A percentile compares a stretch with the other conserved stretches of the same genome.
These are phyloP conservation scores for Albophoma yamanashiensis DNA, from an alignment of 2,329 filamentous ascomycete genomes.

Conservation along the genomic window DNA sequence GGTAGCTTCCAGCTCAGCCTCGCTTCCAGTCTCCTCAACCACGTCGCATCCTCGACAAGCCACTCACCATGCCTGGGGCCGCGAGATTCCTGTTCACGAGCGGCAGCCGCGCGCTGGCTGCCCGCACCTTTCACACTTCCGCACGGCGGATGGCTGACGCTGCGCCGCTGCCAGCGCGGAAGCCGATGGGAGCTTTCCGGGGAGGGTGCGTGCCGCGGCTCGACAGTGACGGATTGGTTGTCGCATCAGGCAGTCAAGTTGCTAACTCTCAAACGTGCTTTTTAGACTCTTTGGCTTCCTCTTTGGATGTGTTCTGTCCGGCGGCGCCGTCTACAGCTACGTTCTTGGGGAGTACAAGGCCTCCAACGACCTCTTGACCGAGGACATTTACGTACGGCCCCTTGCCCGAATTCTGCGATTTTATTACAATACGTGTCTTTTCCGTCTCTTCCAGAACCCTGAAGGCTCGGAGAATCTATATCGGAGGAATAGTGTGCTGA, in stretches of 20 bases:
- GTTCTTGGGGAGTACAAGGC: slow-evolving; percentile 87
- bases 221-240: neutral
- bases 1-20: neutral
- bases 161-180: slow-evolving; percentile 41
- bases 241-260: neutral
- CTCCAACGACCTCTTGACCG: slow-evolving; percentile 83
- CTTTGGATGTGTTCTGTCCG: slow-evolving; percentile 68
- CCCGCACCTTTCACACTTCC: slow-evolving; percentile 40
- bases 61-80: slow-evolving; percentile 27
- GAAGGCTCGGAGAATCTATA: neutral
- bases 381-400: slow-evolving; percentile 88
- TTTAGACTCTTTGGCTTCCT: slow-evolving; percentile 83
- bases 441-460: neutral
- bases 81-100: slow-evolving; percentile 32
- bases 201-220: slow-evolving; percentile 38
- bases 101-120: slow-evolving; percentile 25
- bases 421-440: neutral
- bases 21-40: neutral
- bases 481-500: neutral
- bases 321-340: slow-evolving; percentile 81
- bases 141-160: slow-evolving; percentile 31
- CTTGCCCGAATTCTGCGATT: neutral
- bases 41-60: neutral
- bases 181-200: slow-evolving; percentile 50
- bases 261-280: neutral